These are phyloP conservation scores for Fusarium begoniae DNA, from an alignment of 2,329 filamentous ascomycete genomes.

Conservation along the genomic window DNA sequence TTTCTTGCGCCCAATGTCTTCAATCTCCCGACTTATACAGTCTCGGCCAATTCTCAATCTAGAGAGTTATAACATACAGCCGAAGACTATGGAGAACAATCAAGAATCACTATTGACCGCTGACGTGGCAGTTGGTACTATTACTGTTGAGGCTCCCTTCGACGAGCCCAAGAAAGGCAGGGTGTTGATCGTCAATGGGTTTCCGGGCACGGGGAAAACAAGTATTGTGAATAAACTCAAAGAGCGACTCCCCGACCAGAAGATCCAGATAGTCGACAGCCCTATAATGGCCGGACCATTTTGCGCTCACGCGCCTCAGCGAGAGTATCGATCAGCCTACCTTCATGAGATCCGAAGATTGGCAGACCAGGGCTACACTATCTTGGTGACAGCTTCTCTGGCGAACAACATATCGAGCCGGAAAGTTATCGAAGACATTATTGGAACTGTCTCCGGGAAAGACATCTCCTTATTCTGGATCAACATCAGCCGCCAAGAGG, in stretches of 20 bases:
- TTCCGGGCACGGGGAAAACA: neutral
- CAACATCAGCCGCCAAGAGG: slow-evolving; percentile 1
- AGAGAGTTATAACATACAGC: neutral
- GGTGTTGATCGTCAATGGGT: slow-evolving; percentile 22
- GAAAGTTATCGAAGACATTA: slow-evolving; percentile 1
- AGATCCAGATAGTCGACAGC: slow-evolving; percentile 6
- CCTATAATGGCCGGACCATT: slow-evolving; percentile 4
- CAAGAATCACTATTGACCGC: neutral
- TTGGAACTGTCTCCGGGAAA: neutral
- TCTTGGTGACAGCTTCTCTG: slow-evolving; percentile 18
- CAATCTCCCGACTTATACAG: neutral
- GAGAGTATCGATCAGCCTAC: slow-evolving; percentile 10
- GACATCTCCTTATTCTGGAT: slow-evolving; percentile 14
- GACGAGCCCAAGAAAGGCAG: neutral
- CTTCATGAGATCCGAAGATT: slow-evolving; percentile 13
- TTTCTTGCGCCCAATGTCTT: neutral
- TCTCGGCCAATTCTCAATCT: neutral
- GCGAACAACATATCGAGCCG: neutral
- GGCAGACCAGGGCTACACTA: neutral
- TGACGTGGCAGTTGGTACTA: neutral
- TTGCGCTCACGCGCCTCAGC: neutral
- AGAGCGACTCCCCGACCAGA: neutral
- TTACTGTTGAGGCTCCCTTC: neutral
- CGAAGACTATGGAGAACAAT: neutral
- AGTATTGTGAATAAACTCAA: neutral